Base-by-base conservation (phyloP, 768 basidiomycete genomes). In the Ephemerocybe angulata region DNA sequence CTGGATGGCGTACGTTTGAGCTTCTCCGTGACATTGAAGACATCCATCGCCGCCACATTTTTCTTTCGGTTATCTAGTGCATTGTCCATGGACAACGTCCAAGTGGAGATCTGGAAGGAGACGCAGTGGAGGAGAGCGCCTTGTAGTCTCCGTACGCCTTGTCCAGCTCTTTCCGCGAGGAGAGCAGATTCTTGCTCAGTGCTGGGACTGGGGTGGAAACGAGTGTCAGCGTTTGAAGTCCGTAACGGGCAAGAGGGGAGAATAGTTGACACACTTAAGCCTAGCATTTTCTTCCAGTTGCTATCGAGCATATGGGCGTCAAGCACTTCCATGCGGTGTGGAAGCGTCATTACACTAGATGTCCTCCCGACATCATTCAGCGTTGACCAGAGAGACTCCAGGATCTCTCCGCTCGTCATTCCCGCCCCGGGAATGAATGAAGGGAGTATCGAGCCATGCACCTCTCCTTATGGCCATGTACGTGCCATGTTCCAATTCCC, bases 281-380 rank as follows among this genome's bases (percentile, higher is more conserved):
- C 41, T 15, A 52, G 10, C 33, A 65, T 40, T 35, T 71, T 73
- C 29, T 70, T 69, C 62, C 64, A 71, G 43, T 73, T 72, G 0
- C 60, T 67, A 30, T 73, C 67, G 11, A 57, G 55, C 69, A 71
- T 71, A 40, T 66, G 58, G 29, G 67, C 65, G 49, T 73, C 63
- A 11, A 69, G 42, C 0, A 67, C 37, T 44, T 75, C 71, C 2
- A 62, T 53, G 0, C 61, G 8, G 17, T 71, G 68, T 0, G 64
- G 60, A 3, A 54, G 13, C 0, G 63, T 51, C 55, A 71, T 69
- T 0, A 58, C 60, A 0, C 65, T 40, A 0, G 64, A 62, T 8
- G 61, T 66, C 0, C 60, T 28, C 0, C 67, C 65, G 0, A 68
- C 60, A 1, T 65, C 56, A 35, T 74, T 73, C 0, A 73, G 53